Conservation (phyloP, 129 eudicot genomes). For the Dittrichia graveolens region DNA sequence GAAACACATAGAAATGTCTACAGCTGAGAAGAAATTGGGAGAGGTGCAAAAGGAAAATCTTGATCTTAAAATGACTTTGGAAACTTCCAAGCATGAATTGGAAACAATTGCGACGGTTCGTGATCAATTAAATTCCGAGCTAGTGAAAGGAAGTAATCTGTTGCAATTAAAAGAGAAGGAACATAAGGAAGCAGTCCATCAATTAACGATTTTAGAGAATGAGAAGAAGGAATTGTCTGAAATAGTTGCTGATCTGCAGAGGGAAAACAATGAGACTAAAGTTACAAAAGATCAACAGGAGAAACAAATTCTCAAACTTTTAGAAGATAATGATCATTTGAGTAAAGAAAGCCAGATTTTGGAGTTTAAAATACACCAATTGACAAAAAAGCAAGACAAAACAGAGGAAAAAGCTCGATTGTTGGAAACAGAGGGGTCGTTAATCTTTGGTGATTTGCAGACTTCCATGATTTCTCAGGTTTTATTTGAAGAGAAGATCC, state of each 20-base stretch:
- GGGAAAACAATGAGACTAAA: conserved; percentile 40
- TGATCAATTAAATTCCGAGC: conserved; percentile 48
- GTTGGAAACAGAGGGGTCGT: conserved; percentile 54
- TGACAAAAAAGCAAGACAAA: conserved; percentile 45
- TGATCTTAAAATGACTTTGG: conserved; percentile 46
- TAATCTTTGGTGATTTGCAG: conserved; percentile 57
- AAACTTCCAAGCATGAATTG: conserved; percentile 57
- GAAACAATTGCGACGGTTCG: conserved; percentile 33
- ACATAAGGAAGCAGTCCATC: conserved; percentile 53
- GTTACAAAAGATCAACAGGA: conserved; percentile 39
- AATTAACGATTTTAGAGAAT: conserved; percentile 37
- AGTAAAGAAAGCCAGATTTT: conserved; percentile 40
- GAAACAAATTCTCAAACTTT: conserved; percentile 44
- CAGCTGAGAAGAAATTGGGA: conserved; percentile 48
- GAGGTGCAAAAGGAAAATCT: conserved; percentile 49
- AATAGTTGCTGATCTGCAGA: conserved; percentile 43
- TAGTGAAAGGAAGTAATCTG: conserved; percentile 37
- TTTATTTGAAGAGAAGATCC: conserved; percentile 66
- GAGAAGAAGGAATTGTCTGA: conserved; percentile 48
- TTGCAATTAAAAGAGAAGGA: conserved; percentile 50
- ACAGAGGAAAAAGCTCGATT: conserved; percentile 41
- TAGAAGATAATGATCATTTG: conserved; percentile 44
- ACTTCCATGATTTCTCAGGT: conserved; percentile 42
- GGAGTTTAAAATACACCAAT: conserved; percentile 41
- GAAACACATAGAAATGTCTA: conserved; percentile 35